A percentile compares a stretch with the other conserved stretches of the same genome.
Evolutionary conservation across 2,329 filamentous ascomycete species (phyloP).

Genomic region (Akanthomyces muscarius): DNA sequence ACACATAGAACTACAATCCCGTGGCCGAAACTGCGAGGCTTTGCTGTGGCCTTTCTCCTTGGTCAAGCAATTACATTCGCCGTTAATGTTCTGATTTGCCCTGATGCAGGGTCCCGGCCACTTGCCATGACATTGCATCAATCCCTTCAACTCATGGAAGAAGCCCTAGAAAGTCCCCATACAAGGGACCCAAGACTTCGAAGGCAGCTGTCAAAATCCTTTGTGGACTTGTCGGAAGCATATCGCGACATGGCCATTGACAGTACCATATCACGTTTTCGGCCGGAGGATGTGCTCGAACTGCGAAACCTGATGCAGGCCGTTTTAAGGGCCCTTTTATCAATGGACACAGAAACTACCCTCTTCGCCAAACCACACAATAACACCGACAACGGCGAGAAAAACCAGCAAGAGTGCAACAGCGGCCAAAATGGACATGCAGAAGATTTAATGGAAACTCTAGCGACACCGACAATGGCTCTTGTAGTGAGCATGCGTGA

Average conservation of each 20-base stretch:
- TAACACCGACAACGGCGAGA: slow-evolving; percentile 19
- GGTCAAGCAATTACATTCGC: slow-evolving; percentile 51
- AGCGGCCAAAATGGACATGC: slow-evolving; percentile 13
- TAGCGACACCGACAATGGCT: slow-evolving; percentile 44
- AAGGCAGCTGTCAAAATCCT: slow-evolving; percentile 45
- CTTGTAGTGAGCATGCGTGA: slow-evolving; percentile 45
- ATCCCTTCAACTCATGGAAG: slow-evolving; percentile 44
- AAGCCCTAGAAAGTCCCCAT: slow-evolving; percentile 31
- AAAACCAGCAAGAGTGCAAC: neutral
- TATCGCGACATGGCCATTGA: slow-evolving; percentile 55
- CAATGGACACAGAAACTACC: slow-evolving; percentile 46
- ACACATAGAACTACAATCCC: slow-evolving; percentile 38
- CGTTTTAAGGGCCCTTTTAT: slow-evolving; percentile 50
- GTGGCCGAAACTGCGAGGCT: slow-evolving; percentile 49
- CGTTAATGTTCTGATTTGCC: slow-evolving; percentile 45
- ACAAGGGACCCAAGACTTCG: slow-evolving; percentile 31
- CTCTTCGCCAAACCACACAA: slow-evolving; percentile 37
- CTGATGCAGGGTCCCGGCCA: slow-evolving; percentile 52
- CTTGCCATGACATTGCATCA: slow-evolving; percentile 45
- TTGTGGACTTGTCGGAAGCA: slow-evolving; percentile 53
- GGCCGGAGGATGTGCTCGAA: slow-evolving; percentile 44
- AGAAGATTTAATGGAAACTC: slow-evolving; percentile 17
- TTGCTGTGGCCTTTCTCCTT: slow-evolving; percentile 52
- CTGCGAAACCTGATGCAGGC: slow-evolving; percentile 54
- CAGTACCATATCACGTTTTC: slow-evolving; percentile 51